Conservation (phyloP, 1,139 yeast species). For the Hansenula sp. region DNA sequence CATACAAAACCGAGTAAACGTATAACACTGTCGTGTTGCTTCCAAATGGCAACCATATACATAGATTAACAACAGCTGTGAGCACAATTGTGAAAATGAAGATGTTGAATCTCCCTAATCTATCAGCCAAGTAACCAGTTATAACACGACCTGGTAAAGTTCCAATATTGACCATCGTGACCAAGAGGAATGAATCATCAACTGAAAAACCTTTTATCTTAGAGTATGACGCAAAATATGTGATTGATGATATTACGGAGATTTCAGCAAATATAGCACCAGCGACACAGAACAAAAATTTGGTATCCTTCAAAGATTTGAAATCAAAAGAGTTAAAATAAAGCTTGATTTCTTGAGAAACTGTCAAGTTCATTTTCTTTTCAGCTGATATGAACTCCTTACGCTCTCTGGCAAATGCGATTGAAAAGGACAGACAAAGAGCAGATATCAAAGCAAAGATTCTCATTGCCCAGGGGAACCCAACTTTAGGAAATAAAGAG, state of each 20-base stretch:
- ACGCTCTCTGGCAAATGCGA: slow-evolving; percentile 33
- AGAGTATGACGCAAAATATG: slow-evolving; percentile 49
- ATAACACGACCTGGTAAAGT: too few relatives aligned
- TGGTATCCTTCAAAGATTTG: slow-evolving; percentile 37
- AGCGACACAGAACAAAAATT: slow-evolving; percentile 33
- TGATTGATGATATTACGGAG: slow-evolving; percentile 37
- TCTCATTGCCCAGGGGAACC: slow-evolving; percentile 58
- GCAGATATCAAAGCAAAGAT: slow-evolving; percentile 49
- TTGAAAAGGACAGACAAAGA: slow-evolving; percentile 33
- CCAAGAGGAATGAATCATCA: slow-evolving; percentile 38
- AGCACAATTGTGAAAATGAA: slow-evolving; percentile 39
- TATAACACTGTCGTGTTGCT: slow-evolving; percentile 24
- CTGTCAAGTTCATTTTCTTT: slow-evolving; percentile 5
- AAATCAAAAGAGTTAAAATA: slow-evolving; percentile 38
- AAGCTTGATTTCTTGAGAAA: slow-evolving; percentile 7
- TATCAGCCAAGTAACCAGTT: slow-evolving; percentile 35
- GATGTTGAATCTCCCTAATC: slow-evolving; percentile 55
- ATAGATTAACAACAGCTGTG: slow-evolving; percentile 37
- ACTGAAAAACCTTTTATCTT: slow-evolving; percentile 39
- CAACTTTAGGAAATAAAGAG: slow-evolving; percentile 43
- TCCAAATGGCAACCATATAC: slow-evolving; percentile 55
- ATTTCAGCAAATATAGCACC: slow-evolving; percentile 42
- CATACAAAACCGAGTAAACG: slow-evolving; percentile 46
- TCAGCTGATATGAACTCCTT: slow-evolving; percentile 28
- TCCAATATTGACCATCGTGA: slow-evolving; percentile 44